phyloP scores from a whole-genome alignment of 331 rosid species.

The Phaseolus coccineus region DNA sequence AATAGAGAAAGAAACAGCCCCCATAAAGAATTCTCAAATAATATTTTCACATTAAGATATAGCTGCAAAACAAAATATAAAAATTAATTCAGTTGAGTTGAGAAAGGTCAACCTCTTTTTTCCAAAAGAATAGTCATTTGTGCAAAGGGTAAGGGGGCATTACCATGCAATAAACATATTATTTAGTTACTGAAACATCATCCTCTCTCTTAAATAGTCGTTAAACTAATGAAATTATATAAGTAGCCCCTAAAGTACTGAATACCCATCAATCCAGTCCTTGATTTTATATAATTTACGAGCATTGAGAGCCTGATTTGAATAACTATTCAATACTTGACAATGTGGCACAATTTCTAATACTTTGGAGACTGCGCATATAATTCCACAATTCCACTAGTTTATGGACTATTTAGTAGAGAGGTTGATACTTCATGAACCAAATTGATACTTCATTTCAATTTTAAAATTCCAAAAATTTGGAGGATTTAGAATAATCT shows the following conservation, averaged over 20 bases:
- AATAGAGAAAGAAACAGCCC: background rate
- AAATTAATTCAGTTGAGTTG: background rate
- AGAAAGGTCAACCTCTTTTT: background rate
- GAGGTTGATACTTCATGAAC: too few species aligned
- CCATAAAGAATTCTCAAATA: background rate
- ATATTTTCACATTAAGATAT: background rate
- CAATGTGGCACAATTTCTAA: too few species aligned
- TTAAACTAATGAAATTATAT: background rate
- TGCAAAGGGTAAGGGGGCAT: background rate
- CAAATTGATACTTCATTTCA: too few species aligned
- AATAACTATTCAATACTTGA: too few species aligned
- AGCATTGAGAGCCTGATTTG: too few species aligned
- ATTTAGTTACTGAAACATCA: background rate
- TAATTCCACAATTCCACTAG: too few species aligned
- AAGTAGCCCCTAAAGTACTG: too few species aligned
- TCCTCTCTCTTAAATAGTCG: background rate
- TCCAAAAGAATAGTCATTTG: background rate
- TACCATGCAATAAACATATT: background rate
- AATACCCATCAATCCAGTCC: too few species aligned
- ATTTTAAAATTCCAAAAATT: background rate
- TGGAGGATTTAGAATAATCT: background rate
- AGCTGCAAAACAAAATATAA: background rate
- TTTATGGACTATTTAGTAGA: too few species aligned
- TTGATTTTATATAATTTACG: too few species aligned
- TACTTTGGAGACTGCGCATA: too few species aligned